A percentile compares a stretch with the other conserved stretches of the same genome.
These are phyloP conservation scores for Podila verticillata DNA, from an alignment of 192 early-diverging fungal species.

Conservation along the genomic window DNA sequence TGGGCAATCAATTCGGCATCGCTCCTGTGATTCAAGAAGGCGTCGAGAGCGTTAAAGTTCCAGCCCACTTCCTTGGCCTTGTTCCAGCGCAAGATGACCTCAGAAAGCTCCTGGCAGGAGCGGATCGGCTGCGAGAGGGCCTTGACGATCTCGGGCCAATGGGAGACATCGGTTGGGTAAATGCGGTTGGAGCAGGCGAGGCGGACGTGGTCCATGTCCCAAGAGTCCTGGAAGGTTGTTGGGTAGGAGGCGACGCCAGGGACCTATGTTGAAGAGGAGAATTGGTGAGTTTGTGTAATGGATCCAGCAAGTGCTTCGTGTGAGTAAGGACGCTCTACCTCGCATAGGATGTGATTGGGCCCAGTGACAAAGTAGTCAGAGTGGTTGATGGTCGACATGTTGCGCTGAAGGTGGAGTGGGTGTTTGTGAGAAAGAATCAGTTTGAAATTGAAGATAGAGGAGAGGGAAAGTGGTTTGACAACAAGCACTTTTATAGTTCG, in stretches of 20 bases:
- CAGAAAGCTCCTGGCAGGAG: constrained; percentile 20
- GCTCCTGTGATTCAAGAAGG: constrained; percentile 30
- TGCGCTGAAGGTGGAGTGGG: background rate
- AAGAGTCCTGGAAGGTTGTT: constrained; percentile 18
- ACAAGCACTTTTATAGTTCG: constrained; percentile 13
- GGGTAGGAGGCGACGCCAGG: constrained; percentile 31
- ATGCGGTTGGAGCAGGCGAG: constrained; percentile 30
- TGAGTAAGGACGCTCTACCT: constrained; percentile 12
- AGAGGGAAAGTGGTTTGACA: background rate
- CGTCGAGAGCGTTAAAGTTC: constrained; percentile 41
- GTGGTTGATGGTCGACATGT: background rate
- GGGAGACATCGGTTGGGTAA: constrained; percentile 18
- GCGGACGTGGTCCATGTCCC: constrained; percentile 44
- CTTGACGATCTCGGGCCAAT: constrained; percentile 38
- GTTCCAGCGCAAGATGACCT: constrained; percentile 39
- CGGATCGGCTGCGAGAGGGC: constrained; percentile 18
- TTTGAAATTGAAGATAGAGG: background rate
- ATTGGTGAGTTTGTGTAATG: background rate
- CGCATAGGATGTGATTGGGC: constrained; percentile 25
- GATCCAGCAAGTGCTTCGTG: no score
- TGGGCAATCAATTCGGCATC: background rate
- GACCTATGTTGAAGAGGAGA: constrained; percentile 7
- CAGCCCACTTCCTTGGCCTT: constrained; percentile 24
- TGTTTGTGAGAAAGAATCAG: constrained; percentile 4
- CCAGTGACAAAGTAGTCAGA: constrained; percentile 40